Percentiles rank a stretch among this genome's conserved stretches.
Evolutionary conservation across 1,284 basidiomycete genomes (phyloP).

Genomic region (Trametes sp.): DNA sequence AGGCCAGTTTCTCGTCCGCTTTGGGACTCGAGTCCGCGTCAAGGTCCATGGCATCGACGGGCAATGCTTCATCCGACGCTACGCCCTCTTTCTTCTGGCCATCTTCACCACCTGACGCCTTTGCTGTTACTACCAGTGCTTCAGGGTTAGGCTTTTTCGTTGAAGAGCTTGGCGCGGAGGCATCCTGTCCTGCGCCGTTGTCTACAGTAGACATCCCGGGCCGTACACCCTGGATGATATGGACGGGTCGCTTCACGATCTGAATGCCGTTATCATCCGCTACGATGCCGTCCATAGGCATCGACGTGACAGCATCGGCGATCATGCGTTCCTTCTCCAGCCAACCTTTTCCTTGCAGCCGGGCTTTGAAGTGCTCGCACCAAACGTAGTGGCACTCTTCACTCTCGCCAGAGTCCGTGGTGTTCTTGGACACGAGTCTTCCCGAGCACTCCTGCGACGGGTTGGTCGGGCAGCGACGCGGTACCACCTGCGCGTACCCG

Average conservation of each 20-base stretch:
- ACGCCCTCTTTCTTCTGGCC: neutral
- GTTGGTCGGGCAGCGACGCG: slow-evolving; percentile 1
- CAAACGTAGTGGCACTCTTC: slow-evolving; percentile 18
- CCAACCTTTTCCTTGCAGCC: neutral
- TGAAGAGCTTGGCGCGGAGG: no score
- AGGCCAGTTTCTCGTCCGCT: neutral
- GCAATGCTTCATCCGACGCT: no score
- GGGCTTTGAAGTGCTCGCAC: slow-evolving; percentile 25
- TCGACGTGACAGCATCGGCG: slow-evolving; percentile 1
- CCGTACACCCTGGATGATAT: neutral
- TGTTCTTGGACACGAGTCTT: slow-evolving; percentile 10
- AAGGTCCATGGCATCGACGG: no score
- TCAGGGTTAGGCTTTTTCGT: no score
- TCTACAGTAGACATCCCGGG: neutral
- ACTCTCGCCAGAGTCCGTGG: neutral
- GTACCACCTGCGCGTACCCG: neutral
- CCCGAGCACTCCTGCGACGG: slow-evolving; percentile 16
- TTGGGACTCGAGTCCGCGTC: no score
- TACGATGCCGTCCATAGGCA: neutral
- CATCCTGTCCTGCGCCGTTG: neutral
- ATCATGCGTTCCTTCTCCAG: neutral
- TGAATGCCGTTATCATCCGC: neutral
- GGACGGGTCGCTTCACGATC: neutral
- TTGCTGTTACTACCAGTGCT: no score
- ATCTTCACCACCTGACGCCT: no score